A percentile compares a stretch with the other conserved stretches of the same genome.
These are phyloP conservation scores for Eragrostis curvula DNA, from an alignment of 176 grass and related monocot genomes.

Conservation along the genomic window DNA sequence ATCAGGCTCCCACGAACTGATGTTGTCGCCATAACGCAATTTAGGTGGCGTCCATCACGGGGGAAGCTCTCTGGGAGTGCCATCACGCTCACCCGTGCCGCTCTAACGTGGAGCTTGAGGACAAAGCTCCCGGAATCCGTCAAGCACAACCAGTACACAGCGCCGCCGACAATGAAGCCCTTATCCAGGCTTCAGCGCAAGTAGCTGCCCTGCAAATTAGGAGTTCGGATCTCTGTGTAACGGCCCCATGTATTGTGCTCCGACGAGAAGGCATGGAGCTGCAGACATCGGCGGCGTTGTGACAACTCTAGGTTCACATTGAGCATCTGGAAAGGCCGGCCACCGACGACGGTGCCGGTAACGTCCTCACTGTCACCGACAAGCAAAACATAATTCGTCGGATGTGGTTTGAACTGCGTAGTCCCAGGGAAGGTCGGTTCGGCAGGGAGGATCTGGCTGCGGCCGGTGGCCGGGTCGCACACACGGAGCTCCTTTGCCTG, in stretches of 20 bases:
- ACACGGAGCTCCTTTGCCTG: neutral
- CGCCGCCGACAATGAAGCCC: neutral
- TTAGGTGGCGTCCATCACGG: neutral
- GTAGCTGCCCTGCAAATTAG: neutral
- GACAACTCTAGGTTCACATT: neutral
- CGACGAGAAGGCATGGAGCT: neutral
- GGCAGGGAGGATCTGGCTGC: neutral
- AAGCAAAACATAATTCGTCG: neutral
- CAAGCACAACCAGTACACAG: neutral
- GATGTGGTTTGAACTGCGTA: neutral
- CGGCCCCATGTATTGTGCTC: neutral
- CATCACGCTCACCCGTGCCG: neutral
- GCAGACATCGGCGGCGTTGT: neutral
- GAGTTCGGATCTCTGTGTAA: neutral
- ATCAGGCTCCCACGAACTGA: neutral
- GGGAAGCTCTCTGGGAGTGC: neutral
- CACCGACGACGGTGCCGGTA: no score
- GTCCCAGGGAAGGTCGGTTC: neutral
- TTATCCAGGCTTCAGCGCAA: neutral
- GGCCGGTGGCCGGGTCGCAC: slow-evolving; percentile 9
- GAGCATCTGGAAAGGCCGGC: neutral
- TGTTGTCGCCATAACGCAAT: neutral
- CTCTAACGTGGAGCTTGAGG: neutral
- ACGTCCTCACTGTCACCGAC: neutral
- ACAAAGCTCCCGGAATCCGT: neutral